Base-by-base conservation (phyloP, 2,329 filamentous ascomycete species). In the Aspergillus quadrilineatus region DNA sequence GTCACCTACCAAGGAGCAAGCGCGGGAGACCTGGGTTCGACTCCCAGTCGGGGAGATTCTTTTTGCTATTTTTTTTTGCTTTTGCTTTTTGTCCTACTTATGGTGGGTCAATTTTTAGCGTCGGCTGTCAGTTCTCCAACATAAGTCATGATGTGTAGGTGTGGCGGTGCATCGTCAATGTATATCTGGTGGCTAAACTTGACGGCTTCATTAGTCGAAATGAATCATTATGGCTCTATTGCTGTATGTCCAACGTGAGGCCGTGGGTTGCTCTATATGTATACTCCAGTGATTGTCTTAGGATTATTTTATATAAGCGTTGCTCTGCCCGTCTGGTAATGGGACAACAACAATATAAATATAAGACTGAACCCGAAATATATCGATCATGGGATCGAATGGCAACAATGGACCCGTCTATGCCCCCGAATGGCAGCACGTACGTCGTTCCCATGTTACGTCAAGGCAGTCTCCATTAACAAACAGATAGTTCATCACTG, bases 1-100 rank as follows among this genome's bases (percentile, higher is more conserved):
- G 68, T 71, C 69, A 72, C 67, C 15, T 30, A 7, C 6, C 6
- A 15, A 0, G 22, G 42, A 49, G 53, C 55, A 7, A 57, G 55
- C 55, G 55, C 55, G 55, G 55, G 55, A 57, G 55, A 57, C 55
- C 55, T 53, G 55, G 55, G 55, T 57, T 57, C 55, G 55, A 57
- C 55, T 57, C 55, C 55, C 55, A 53, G 55, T 57, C 55, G 44
- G 44, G 55, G 55, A 57, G 55, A 42, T 30, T 32, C 41, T 44
- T 53, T 53, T 52, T 34, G 12, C 14, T 48, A n/a, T 34, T 37
- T 15, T 15, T 2, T 30, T 30, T 10, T 3, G 8, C 0, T 17
- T 17, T 22, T 10, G n/a, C n/a, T 39, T 4, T 50, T 4, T 41
- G 3, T n/a, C 8, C 8, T 14, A 12, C 39, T 43, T 43, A 14